Percentiles rank a stretch among this genome's conserved stretches.
Conservation (phyloP, 2,329 filamentous ascomycete species). For the Penicillium crustosum region DNA sequence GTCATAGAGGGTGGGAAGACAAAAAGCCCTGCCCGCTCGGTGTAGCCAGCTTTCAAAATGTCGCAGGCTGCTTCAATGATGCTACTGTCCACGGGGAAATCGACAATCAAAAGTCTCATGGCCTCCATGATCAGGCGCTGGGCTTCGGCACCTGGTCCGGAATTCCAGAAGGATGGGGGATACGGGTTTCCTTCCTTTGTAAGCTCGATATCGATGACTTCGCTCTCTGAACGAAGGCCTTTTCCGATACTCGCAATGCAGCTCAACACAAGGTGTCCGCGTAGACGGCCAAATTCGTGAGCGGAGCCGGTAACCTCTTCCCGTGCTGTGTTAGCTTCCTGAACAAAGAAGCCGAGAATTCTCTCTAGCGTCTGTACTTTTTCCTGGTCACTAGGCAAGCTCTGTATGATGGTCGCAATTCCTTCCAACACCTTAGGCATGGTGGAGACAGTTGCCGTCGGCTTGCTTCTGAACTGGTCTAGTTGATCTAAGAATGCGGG, state of each 20-base stretch:
- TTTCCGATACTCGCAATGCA: conserved; percentile 45
- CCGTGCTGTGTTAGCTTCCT: conserved; percentile 35
- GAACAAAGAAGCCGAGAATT: conserved; percentile 40
- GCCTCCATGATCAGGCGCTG: conserved; percentile 43
- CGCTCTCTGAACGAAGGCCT: conserved; percentile 40
- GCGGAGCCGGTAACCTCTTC: conserved; percentile 33
- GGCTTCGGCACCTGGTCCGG: conserved; percentile 30
- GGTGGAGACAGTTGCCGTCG: conserved; percentile 38
- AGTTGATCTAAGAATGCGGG: conserved; percentile 46
- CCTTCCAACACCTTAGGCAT: conserved; percentile 47
- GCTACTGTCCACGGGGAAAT: conserved; percentile 42
- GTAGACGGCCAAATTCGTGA: conserved; percentile 35
- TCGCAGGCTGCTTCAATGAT: conserved; percentile 49
- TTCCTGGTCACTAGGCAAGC: conserved; percentile 38
- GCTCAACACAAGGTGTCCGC: conserved; percentile 38
- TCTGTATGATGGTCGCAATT: conserved; percentile 47
- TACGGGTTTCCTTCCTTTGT: conserved; percentile 27
- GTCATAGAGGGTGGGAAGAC: conserved; percentile 45
- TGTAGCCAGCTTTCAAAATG: conserved; percentile 48
- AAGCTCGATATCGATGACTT: conserved; percentile 36
- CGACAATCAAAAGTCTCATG: conserved; percentile 41
- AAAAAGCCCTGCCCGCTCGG: conserved; percentile 45
- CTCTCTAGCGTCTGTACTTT: conserved; percentile 42
- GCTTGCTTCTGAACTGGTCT: conserved; percentile 39
- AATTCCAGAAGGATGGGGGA: conserved; percentile 41